These are phyloP conservation scores for Ajuga reptans DNA, from an alignment of 305 asterid species.

Conservation along the genomic window DNA sequence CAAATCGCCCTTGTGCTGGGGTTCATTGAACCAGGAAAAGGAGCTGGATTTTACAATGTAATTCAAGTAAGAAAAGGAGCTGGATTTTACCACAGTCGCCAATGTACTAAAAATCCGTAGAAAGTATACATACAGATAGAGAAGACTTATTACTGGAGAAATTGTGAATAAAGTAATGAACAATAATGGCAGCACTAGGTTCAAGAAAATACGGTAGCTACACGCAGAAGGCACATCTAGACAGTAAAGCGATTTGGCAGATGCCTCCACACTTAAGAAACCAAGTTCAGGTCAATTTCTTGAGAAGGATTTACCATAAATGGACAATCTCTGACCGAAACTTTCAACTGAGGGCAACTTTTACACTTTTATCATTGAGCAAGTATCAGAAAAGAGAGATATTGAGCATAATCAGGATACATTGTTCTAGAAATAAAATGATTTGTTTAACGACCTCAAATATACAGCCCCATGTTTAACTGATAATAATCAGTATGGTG, in stretches of 20 bases:
- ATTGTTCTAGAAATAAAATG: too few species aligned
- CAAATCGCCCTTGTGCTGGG: slow-evolving; percentile 44
- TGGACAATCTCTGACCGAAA: background rate
- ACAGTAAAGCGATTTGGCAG: too few species aligned
- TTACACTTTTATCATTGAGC: background rate
- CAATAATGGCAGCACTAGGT: background rate
- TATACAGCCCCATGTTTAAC: too few species aligned
- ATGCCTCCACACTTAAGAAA: too few species aligned
- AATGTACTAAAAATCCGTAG: background rate
- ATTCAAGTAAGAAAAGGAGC: slow-evolving; percentile 14
- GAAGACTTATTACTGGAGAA: background rate
- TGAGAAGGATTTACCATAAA: too few species aligned
- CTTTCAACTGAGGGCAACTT: background rate
- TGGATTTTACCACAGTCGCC: background rate
- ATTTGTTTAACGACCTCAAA: too few species aligned
- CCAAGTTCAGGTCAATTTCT: too few species aligned
- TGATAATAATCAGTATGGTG: too few species aligned
- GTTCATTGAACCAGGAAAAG: slow-evolving; percentile 71
- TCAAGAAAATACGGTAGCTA: too few species aligned
- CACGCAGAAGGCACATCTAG: too few species aligned
- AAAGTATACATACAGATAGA: background rate
- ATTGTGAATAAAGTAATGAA: background rate
- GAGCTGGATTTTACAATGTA: slow-evolving; percentile 56
- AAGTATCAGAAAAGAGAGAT: too few species aligned
- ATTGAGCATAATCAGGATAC: too few species aligned